Base-by-base conservation (phyloP, 2,329 filamentous ascomycete genomes). In the Cadophora sp. region DNA sequence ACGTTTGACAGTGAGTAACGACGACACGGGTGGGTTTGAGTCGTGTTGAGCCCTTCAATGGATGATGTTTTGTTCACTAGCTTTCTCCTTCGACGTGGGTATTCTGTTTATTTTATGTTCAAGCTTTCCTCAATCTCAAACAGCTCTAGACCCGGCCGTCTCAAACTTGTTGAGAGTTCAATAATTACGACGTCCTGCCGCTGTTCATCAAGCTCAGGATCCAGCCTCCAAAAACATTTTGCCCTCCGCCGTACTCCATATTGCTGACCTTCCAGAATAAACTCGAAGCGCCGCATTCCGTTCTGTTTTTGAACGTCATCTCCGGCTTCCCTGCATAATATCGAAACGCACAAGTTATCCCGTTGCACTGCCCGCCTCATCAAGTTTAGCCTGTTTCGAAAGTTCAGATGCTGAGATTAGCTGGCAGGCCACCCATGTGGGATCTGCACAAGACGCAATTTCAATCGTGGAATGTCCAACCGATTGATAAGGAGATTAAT, bases 351-450 rank as follows among this genome's bases (percentile, higher is more conserved):
- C 8, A 50, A 22, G 24, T 56, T 39, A 62, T 48, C 50, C 58
- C 58, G 43, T n/a, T 41, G 51, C 59, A 33, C 59, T 22, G 50
- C 59, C 59, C 50, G n/a, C 39, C 18, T 11, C 18, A 27, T 24
- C n/a, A 3, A n/a, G 53, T 55, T 56, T 67, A 65, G 59, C 30
- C 41, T 62, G 62, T 67, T 67, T 67, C 65, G 55, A 65, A 65
- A 47, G 18, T 62, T 56, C 39, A 27, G 53, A 58, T 22, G 30
- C 33, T 39, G 18, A 60, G 63, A 65, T 60, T 30, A 65, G 22
- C 7, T 50, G 50, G 22, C 55, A 53, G 61, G 56, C 33, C 16
- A 61, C 56, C 48, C 65, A 43, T 64, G 55, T n/a, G 30, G 30
- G 61, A 62, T 64, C 61, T 53, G 50, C 50, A 33, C 33, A n/a